Conservation (phyloP, 1,139 yeast genomes). For the Geotrichum citri-aurantii region DNA sequence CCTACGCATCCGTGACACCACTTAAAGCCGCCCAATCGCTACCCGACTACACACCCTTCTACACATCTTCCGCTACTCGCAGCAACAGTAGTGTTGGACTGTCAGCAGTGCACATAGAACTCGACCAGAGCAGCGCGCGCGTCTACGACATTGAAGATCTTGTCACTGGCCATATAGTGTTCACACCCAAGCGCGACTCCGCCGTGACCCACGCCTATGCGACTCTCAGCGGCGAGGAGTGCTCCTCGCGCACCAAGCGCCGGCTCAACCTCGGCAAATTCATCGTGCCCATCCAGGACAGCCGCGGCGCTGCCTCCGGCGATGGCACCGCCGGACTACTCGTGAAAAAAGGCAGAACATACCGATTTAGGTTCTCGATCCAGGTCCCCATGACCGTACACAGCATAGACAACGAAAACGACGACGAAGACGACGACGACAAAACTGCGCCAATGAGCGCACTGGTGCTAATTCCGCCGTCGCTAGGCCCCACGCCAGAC, state of each 20-base stretch:
- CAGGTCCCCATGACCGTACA: conserved; percentile 7
- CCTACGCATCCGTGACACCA: background rate
- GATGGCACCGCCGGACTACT: conserved; percentile 1
- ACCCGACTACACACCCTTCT: background rate
- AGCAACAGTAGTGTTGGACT: background rate
- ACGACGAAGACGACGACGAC: background rate
- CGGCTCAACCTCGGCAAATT: background rate
- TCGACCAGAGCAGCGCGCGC: background rate
- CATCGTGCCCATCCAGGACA: background rate
- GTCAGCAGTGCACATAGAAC: background rate
- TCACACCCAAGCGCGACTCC: conserved; percentile 4
- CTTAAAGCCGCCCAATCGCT: background rate
- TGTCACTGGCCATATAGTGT: conserved; percentile 6
- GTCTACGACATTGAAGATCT: conserved; percentile 9
- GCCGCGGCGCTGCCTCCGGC: background rate
- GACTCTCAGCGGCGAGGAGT: conserved; percentile 11
- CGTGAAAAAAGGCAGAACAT: background rate
- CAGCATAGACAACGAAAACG: background rate
- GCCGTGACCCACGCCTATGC: background rate
- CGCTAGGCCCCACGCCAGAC: conserved; percentile 5
- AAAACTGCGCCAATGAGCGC: background rate
- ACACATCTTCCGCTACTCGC: background rate
- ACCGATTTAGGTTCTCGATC: conserved; percentile 8
- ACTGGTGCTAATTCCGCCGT: conserved; percentile 5
- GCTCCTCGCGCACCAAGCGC: background rate